Evolutionary conservation across 1,139 yeast species (phyloP), one percentile per base, ranked within the genome.

Genomic region (Scheffersomyces cryptocercus): DNA sequence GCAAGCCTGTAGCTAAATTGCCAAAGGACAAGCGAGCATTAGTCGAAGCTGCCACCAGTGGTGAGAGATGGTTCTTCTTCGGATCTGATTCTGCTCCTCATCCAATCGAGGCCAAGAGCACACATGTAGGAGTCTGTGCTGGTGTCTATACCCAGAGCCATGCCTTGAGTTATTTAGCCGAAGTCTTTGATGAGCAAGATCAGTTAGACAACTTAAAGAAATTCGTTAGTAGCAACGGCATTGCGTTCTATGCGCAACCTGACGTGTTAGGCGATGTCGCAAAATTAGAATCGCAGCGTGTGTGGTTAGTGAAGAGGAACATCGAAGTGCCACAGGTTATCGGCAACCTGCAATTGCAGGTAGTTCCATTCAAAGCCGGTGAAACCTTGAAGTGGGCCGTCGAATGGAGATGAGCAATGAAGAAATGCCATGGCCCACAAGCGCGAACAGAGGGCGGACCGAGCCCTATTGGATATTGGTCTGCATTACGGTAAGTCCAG

Each of bases 51-150:
- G 99, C 98, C 3, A 85, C 88, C 9, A 84, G 95, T 1, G 99
- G 98, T 7, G 84, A 86, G 53, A 89, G 96, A 41, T 91, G 85
- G 75, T 95, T 91, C 66, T 89, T 93, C 70, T 91, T 91, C 59
- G 99, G 99, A 4, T 88, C 97, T 2, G 99, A 93, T 64, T 88
- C 97, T 26, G 99, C 99, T 14, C 99, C 99, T 31, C 99, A 93
- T 64, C 96, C 97, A 11, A 62, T 88, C 29, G 79, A 81, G 51
- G 81, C 82, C 47, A 93, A 93, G 66, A 76, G 88, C 35, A 84
- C 79, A 50, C 91, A 84, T 53, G 70, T 75, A 32, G 95, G 93
- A 16, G 97, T 93, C 11, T 91, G 98, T 59, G 99, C 99, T 12
- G 99, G 99, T 54, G 97, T 93, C 12, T 93, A 80, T 67, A 88